Conservation (phyloP, 139 green algal genomes). For the Chlamydomonas sphaeroides region DNA sequence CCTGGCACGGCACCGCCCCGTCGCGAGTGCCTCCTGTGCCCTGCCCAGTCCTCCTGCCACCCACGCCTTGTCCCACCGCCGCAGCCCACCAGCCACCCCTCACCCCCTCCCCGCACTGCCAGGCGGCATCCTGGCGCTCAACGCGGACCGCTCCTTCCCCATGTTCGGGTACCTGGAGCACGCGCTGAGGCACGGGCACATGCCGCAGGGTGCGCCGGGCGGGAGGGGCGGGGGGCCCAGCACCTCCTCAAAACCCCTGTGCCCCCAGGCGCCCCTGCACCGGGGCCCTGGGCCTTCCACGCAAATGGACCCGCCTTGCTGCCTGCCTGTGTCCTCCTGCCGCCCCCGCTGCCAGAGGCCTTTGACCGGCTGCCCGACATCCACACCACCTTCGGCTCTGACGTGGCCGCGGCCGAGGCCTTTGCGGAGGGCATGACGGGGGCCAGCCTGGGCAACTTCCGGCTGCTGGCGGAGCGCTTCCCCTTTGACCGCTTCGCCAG, state of each 20-base stretch:
- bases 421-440: conserved; percentile 58
- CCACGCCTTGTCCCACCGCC: too few species aligned
- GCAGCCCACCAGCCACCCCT: too few species aligned
- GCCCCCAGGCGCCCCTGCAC: too few species aligned
- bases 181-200: conserved; percentile 25
- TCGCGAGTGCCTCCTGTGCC: too few species aligned
- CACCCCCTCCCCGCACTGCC: too few species aligned
- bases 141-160: conserved; percentile 43
- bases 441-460: conserved; percentile 42
- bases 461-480: conserved; percentile 22
- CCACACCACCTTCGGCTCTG: conserved; percentile 18
- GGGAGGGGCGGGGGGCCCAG: too few species aligned
- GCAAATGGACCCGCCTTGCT: too few species aligned
- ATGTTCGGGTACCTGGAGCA: conserved; percentile 40
- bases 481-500: conserved; percentile 35
- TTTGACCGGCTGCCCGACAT: conserved; percentile 1
- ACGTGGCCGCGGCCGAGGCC: conserved; percentile 23
- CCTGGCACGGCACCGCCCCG: neutral
- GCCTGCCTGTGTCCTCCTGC: too few species aligned
- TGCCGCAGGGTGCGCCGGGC: conserved; percentile 15
- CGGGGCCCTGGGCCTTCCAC: too few species aligned
- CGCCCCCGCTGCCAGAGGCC: neutral
- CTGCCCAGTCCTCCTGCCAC: too few species aligned
- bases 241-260: too few species aligned
- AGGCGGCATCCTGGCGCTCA: conserved; percentile 36